Evolutionary conservation across 2,329 filamentous ascomycete species (phyloP).

Genomic region (Apiospora sp.): DNA sequence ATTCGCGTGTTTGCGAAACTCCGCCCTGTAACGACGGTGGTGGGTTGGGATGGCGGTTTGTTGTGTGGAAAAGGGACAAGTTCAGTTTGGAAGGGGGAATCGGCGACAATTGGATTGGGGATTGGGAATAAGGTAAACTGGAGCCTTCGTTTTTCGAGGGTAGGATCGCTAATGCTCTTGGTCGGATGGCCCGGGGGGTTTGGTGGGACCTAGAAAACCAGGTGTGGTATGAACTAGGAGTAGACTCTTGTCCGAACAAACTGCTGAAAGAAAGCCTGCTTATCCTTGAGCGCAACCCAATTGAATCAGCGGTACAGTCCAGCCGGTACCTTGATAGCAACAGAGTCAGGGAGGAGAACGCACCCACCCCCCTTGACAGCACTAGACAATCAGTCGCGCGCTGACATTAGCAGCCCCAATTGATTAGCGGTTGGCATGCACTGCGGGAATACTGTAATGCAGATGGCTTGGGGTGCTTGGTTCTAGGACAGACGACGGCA

Average conservation of each 20-base stretch:
- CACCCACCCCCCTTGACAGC: constrained; percentile 2
- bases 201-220: constrained; percentile 22
- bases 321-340: background rate
- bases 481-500: constrained; percentile 1
- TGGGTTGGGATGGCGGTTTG: constrained; percentile 13
- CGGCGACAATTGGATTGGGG: constrained; percentile 20
- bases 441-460: constrained; percentile 16
- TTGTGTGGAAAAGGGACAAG: constrained; percentile 22
- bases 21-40: constrained; percentile 17
- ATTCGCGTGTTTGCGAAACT: constrained; percentile 9
- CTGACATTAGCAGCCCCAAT: constrained; percentile 1
- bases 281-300: constrained; percentile 13
- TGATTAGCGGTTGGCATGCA: constrained; percentile 12
- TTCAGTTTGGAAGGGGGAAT: constrained; percentile 8
- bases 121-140: constrained; percentile 24
- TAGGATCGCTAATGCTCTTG: constrained; percentile 27
- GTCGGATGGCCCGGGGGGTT: constrained; percentile 30
- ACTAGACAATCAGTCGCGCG: constrained; percentile 1
- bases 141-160: constrained; percentile 26
- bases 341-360: constrained; percentile 10
- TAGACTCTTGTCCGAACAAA: constrained; percentile 1
- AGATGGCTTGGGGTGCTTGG: background rate
- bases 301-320: background rate
- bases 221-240: constrained; percentile 3
- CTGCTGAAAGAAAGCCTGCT: constrained; percentile 19